phyloP scores from a whole-genome alignment of 1,284 basidiomycete species.

The Neonothopanus nambi region DNA sequence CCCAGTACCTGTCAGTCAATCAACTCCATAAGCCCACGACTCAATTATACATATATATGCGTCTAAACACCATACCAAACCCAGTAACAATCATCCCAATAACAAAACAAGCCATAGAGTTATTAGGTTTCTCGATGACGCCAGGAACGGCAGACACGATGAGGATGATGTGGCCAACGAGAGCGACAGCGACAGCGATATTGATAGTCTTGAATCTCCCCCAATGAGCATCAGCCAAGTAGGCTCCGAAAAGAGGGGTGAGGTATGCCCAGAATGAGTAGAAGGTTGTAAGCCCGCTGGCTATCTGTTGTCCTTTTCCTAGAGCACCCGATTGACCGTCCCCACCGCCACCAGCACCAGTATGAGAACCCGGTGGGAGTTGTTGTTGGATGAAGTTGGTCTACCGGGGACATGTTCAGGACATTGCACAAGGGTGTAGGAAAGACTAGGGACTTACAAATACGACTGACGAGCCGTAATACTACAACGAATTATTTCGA shows the following conservation, averaged over 20 bases:
- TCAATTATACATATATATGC: neutral
- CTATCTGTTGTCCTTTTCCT: constrained; percentile 61
- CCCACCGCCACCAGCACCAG: constrained; percentile 60
- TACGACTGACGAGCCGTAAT: constrained; percentile 64
- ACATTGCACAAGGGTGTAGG: constrained; percentile 13
- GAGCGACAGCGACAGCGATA: constrained; percentile 8
- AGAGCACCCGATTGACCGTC: constrained; percentile 70
- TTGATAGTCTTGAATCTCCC: constrained; percentile 15
- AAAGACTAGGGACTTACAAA: constrained; percentile 47
- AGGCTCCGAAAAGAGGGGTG: constrained; percentile 66
- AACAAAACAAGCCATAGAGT: constrained; percentile 62
- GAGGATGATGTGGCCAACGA: constrained; percentile 15
- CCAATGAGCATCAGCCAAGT: constrained; percentile 65
- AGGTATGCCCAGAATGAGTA: constrained; percentile 42
- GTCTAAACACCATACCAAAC: constrained; percentile 19
- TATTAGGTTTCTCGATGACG: constrained; percentile 49
- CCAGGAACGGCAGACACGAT: constrained; percentile 60
- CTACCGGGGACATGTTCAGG: constrained; percentile 54
- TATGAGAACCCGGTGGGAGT: constrained; percentile 64
- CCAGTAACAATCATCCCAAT: constrained; percentile 73
- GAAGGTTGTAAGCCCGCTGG: constrained; percentile 69
- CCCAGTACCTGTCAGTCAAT: constrained; percentile 53
- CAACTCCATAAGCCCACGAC: neutral
- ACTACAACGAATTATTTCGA: constrained; percentile 21
- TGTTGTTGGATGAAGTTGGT: constrained; percentile 74